phyloP scores from a whole-genome alignment of 257 asterid genomes.

The Sherardia arvensis region DNA sequence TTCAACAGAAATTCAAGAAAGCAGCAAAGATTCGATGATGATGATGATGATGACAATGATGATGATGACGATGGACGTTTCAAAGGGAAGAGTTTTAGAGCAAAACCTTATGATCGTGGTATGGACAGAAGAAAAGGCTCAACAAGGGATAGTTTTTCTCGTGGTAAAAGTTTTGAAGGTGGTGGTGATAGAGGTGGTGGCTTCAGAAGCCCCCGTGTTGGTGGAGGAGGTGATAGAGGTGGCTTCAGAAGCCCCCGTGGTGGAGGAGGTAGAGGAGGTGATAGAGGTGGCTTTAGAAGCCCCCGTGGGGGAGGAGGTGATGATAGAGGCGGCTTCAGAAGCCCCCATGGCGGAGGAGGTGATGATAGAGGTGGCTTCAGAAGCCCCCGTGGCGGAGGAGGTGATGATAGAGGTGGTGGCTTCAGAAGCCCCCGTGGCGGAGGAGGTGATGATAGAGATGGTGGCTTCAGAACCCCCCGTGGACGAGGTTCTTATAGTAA shows the following conservation, averaged over 20 bases:
- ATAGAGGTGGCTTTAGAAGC: too few relatives aligned
- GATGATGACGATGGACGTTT: slow-evolving; percentile 14
- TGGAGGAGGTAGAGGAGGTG: slow-evolving; percentile 7
- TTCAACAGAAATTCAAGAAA: slow-evolving; percentile 24
- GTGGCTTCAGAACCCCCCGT: slow-evolving; percentile 12
- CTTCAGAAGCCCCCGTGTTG: slow-evolving; percentile 17
- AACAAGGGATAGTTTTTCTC: slow-evolving; percentile 21
- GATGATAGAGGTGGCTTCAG: not conserved
- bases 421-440: too few relatives aligned
- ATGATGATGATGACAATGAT: too few relatives aligned
- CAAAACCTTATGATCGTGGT: slow-evolving; percentile 18
- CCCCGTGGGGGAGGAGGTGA: slow-evolving; percentile 27
- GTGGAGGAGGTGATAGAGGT: slow-evolving; percentile 16
- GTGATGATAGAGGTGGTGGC: slow-evolving; percentile 27
- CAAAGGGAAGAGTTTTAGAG: slow-evolving; percentile 21
- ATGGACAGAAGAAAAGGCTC: slow-evolving; percentile 16
- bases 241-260: slow-evolving; percentile 18
- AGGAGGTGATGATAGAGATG: too few relatives aligned
- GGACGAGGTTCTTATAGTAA: slow-evolving; percentile 33
- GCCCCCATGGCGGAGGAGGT: too few relatives aligned
- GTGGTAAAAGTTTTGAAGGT: slow-evolving; percentile 24
- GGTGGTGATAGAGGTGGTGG: slow-evolving; percentile 15
- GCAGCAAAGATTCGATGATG: slow-evolving; percentile 27
- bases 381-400: slow-evolving; percentile 34
- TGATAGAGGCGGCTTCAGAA: slow-evolving; percentile 21